Evolutionary conservation across 2,329 filamentous ascomycete species (phyloP).

Genomic region (Colletotrichum lini): DNA sequence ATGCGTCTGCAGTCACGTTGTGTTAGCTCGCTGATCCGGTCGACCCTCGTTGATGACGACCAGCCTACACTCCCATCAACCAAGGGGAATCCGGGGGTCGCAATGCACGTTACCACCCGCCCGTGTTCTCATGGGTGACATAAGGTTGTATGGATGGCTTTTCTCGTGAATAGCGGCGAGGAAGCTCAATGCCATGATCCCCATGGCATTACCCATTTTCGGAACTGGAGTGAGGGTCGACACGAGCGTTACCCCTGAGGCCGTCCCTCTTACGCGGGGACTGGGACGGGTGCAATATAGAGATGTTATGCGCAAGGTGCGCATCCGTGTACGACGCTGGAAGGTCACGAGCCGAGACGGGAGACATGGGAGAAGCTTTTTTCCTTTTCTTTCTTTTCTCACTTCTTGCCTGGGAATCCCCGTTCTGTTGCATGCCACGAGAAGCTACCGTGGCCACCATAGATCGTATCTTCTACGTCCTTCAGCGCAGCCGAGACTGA

Average conservation of each 20-base stretch:
- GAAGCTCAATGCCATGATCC: constrained; percentile 8
- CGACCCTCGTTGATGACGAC: constrained; percentile 5
- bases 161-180: not conserved
- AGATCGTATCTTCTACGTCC: constrained; percentile 27
- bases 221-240: not conserved
- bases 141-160: constrained; percentile 15
- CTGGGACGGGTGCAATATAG: not conserved
- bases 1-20: constrained; percentile 11
- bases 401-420: not conserved
- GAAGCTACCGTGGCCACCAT: constrained; percentile 26
- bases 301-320: not conserved
- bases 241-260: not conserved
- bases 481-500: not conserved
- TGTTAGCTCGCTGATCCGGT: constrained; percentile 16
- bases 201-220: constrained; percentile 4
- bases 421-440: not conserved
- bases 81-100: constrained; percentile 29
- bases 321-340: not conserved
- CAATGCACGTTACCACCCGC: constrained; percentile 13
- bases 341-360: not conserved
- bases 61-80: not conserved
- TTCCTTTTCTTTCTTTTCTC: constrained; percentile 21
- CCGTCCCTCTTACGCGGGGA: not conserved
- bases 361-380: not conserved
- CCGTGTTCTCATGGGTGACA: constrained; percentile 21